Evolutionary conservation across 768 basidiomycete genomes (phyloP), one percentile per base, ranked within the genome.

Genomic region (Suillus alpinus): DNA sequence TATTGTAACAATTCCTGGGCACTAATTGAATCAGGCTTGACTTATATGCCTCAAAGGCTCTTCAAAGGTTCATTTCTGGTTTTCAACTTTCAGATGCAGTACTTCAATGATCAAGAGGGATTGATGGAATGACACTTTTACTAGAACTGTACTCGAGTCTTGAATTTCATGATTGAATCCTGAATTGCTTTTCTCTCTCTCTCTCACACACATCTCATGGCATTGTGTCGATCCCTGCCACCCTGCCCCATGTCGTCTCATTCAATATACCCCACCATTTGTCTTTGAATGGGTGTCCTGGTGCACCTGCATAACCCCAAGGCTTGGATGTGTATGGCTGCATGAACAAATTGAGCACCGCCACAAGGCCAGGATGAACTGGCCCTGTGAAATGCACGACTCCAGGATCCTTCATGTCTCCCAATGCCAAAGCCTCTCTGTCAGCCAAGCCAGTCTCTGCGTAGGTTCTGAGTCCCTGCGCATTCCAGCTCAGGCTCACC

Each of bases 331-430:
- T 80, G 61, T 72, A 81, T 4, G 82, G 84, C 63, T 81, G 83
- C n/a, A 83, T 75, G 58, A 74, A 80, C 1, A 80, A 79, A 66
- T 83, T 83, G 62, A 85, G 66, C 12, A 84, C 77, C 5, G 75
- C 71, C 7, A 70, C 76, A 62, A 84, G 49, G 5, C 67, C 63
- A 0, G 84, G 83, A 67, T 84, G 74, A 32, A 83, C 73, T 1
- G 84, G 80, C 2, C 85, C 84, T 3, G 84, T 84, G 70, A 86
- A 86, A 65, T 85, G 85, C 13, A 86, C 81, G 61, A 86, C 78
- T 10, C 63, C 64, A 0, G 82, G 79, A 41, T 81, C 69, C 23
- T 68, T 61, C 77, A 81, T 77, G 34, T 71, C 71, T 7, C 65
- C 64, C 40, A 81, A 62, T 36, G 68, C 61, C 20, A 80, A 59